phyloP scores from a whole-genome alignment of 352 stramenopile genomes.

The Globisporangium carolinianum region DNA sequence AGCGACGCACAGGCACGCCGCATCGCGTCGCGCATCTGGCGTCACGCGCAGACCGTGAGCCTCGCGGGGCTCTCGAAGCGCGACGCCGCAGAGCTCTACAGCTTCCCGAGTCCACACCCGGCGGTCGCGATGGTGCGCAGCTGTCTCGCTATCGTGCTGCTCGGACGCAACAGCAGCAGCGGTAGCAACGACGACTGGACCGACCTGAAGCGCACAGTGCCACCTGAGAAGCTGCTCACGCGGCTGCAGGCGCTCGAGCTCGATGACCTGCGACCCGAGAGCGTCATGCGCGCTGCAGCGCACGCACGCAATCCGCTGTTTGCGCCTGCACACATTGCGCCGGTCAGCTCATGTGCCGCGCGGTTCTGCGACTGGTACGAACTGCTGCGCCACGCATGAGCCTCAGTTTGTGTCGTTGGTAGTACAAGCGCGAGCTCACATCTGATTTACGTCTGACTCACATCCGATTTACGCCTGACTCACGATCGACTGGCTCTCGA shows the following conservation, averaged over 20 bases:
- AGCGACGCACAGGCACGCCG: slow-evolving; percentile 2
- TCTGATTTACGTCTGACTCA: too few species aligned
- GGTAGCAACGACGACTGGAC: slow-evolving; percentile 20
- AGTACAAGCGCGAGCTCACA: too few species aligned
- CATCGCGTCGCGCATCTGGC: slow-evolving; percentile 36
- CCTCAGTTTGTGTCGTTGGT: too few species aligned
- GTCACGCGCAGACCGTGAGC: slow-evolving; percentile 17
- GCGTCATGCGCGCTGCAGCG: slow-evolving; percentile 28
- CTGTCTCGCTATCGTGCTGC: slow-evolving; percentile 44
- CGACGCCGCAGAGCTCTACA: slow-evolving; percentile 74
- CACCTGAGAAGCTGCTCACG: slow-evolving; percentile 60
- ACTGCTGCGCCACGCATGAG: too few species aligned
- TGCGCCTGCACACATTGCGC: slow-evolving; percentile 43
- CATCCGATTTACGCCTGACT: too few species aligned
- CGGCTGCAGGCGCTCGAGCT: slow-evolving; percentile 42
- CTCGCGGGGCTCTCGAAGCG: slow-evolving; percentile 39
- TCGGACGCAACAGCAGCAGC: slow-evolving; percentile 17
- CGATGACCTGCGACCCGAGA: slow-evolving; percentile 20
- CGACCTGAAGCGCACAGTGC: slow-evolving; percentile 46
- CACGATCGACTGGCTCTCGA: too few species aligned
- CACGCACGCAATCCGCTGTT: slow-evolving; percentile 71
- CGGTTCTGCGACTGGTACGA: slow-evolving; percentile 88
- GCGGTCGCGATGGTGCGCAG: slow-evolving; percentile 73
- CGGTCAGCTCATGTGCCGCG: slow-evolving; percentile 81
- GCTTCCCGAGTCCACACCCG: slow-evolving; percentile 70